These are phyloP conservation scores for Xanthoparmelia taractica DNA, from an alignment of 495 filamentous ascomycete species.

Conservation along the genomic window DNA sequence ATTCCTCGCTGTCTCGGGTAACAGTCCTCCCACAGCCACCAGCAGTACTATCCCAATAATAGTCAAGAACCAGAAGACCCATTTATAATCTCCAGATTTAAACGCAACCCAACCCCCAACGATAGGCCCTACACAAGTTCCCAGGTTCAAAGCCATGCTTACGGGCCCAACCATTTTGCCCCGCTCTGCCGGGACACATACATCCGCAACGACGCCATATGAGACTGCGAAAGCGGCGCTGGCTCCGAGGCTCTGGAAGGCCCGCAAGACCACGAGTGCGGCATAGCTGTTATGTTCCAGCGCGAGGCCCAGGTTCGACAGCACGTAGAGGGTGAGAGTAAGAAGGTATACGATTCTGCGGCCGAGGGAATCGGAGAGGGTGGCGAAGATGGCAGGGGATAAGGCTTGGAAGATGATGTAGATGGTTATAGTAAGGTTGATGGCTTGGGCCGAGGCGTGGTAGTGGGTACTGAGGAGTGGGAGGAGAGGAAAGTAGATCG, in stretches of 20 bases:
- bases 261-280: slow-evolving; percentile 33
- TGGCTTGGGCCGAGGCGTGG: slow-evolving; percentile 26
- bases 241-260: slow-evolving; percentile 34
- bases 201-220: slow-evolving; percentile 32
- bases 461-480: slow-evolving; percentile 26
- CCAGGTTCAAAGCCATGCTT: slow-evolving; percentile 20
- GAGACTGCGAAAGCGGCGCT: slow-evolving; percentile 30
- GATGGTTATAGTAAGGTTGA: slow-evolving; percentile 33
- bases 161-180: slow-evolving; percentile 33
- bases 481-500: slow-evolving; percentile 32
- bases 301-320: slow-evolving; percentile 33
- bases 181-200: slow-evolving; percentile 30
- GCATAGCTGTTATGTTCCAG: slow-evolving; percentile 27
- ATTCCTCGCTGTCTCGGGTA: slow-evolving; percentile 63
- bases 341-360: slow-evolving; percentile 33
- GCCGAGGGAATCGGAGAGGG: slow-evolving; percentile 34
- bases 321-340: slow-evolving; percentile 31
- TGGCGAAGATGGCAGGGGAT: slow-evolving; percentile 32
- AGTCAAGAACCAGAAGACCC: slow-evolving; percentile 24
- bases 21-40: slow-evolving; percentile 40
- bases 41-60: slow-evolving; percentile 25
- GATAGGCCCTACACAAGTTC: slow-evolving; percentile 23
- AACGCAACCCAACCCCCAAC: slow-evolving; percentile 23
- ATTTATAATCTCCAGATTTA: slow-evolving; percentile 11
- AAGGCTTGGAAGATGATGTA: slow-evolving; percentile 35